phyloP scores from a whole-genome alignment of 495 filamentous ascomycete genomes.

The Apodospora peruviana region DNA sequence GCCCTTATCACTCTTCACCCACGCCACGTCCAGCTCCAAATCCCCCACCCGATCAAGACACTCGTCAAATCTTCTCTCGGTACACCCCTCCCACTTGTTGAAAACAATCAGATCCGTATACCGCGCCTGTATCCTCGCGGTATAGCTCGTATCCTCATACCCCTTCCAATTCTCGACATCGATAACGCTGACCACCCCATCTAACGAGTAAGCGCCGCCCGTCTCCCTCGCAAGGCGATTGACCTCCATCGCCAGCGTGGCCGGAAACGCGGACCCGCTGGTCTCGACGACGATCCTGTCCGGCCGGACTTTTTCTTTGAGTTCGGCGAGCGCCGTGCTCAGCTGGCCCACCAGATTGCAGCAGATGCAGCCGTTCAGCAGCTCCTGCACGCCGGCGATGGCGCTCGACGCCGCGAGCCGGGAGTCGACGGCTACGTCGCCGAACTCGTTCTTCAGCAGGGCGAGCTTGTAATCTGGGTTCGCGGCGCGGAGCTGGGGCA shows the following conservation, averaged over 20 bases:
- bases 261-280: slow-evolving; percentile 78
- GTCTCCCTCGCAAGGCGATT: slow-evolving; percentile 68
- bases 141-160: slow-evolving; percentile 86
- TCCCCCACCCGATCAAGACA: slow-evolving; percentile 80
- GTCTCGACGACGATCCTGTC: slow-evolving; percentile 95
- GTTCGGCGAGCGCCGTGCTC: slow-evolving; percentile 67
- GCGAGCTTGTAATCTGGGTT: slow-evolving; percentile 73
- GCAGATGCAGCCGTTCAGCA: slow-evolving; percentile 96
- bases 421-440: slow-evolving; percentile 87
- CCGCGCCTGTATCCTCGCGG: slow-evolving; percentile 75
- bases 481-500: slow-evolving; percentile 70
- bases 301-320: slow-evolving; percentile 53
- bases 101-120: slow-evolving; percentile 93
- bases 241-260: slow-evolving; percentile 87
- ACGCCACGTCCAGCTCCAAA: slow-evolving; percentile 72
- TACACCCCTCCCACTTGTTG: slow-evolving; percentile 86
- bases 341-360: slow-evolving; percentile 96
- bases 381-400: slow-evolving; percentile 83
- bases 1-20: slow-evolving; percentile 75
- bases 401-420: slow-evolving; percentile 75
- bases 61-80: slow-evolving; percentile 70
- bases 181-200: slow-evolving; percentile 88
- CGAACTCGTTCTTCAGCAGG: slow-evolving; percentile 98
- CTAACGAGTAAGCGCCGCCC: slow-evolving; percentile 61
- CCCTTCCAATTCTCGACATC: slow-evolving; percentile 97